Conservation (phyloP, 192 early-diverging fungal genomes). For the Mortierella antarctica region DNA sequence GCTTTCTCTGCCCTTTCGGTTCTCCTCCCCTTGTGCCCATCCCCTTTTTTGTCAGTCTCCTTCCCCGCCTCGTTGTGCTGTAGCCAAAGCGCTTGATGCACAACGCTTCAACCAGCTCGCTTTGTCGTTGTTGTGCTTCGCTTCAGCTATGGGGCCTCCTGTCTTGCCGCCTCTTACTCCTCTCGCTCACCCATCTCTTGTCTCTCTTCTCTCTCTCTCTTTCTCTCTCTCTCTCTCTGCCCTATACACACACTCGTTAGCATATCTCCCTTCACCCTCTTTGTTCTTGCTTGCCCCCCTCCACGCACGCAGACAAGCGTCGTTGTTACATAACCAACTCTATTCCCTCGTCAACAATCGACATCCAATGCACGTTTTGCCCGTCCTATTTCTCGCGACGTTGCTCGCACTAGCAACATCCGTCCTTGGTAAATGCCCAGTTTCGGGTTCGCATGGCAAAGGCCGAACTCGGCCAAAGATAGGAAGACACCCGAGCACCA, state of each 20-base stretch:
- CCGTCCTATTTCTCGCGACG: slow-evolving; percentile 1
- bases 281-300: neutral
- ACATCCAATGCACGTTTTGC: neutral
- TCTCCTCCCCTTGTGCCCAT: too few species aligned
- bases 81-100: too few species aligned
- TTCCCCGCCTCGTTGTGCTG: too few species aligned
- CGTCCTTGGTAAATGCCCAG: slow-evolving; percentile 4
- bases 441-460: neutral
- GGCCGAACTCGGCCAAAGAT: neutral
- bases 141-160: too few species aligned
- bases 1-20: too few species aligned
- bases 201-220: neutral
- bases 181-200: neutral
- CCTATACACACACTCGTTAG: neutral
- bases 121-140: too few species aligned
- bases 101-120: too few species aligned
- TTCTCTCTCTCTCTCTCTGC: neutral
- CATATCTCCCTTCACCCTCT: neutral
- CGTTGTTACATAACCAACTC: neutral
- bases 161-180: neutral
- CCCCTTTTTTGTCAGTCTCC: too few species aligned
- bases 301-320: neutral
- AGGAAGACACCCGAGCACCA: neutral
- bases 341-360: neutral
- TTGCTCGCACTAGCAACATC: slow-evolving; percentile 1